phyloP scores from a whole-genome alignment of 1,139 yeast species.

The Blastobotrys malaysiensis region DNA sequence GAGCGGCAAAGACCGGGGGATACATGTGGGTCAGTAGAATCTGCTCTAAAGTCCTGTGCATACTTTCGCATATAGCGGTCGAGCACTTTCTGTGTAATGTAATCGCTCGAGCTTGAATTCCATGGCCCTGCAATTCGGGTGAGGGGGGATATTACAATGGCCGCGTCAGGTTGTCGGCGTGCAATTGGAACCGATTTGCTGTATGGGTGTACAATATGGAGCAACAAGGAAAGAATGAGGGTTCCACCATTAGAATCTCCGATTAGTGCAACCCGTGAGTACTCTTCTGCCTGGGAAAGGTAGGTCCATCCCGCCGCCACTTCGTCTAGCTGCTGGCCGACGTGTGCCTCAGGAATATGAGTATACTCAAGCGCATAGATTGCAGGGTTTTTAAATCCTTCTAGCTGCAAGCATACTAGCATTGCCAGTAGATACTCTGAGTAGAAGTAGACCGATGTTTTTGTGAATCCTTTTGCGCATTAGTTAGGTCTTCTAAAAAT shows the following conservation, averaged over 20 bases:
- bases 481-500: conserved; percentile 6
- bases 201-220: conserved; percentile 32
- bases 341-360: conserved; percentile 23
- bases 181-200: conserved; percentile 16
- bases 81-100: conserved; percentile 21
- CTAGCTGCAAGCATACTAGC: conserved; percentile 36
- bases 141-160: conserved; percentile 39
- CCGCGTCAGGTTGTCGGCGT: conserved; percentile 33
- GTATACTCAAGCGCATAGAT: conserved; percentile 36
- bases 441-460: conserved; percentile 35
- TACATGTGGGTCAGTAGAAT: conserved; percentile 26
- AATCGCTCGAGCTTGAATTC: conserved; percentile 22
- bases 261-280: conserved; percentile 30
- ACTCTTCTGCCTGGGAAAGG: conserved; percentile 21
- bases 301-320: conserved; percentile 33
- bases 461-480: conserved; percentile 19
- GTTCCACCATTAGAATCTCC: conserved; percentile 46
- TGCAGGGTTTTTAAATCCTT: conserved; percentile 43
- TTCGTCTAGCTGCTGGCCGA: conserved; percentile 28
- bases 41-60: conserved; percentile 6
- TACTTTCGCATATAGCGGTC: conserved; percentile 16
- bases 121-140: conserved; percentile 15
- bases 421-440: conserved; percentile 37
- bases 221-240: conserved; percentile 34
- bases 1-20: conserved; percentile 37